These are phyloP conservation scores for Botrytis galanthina DNA, from an alignment of 2,329 filamentous ascomycete species.

Conservation along the genomic window DNA sequence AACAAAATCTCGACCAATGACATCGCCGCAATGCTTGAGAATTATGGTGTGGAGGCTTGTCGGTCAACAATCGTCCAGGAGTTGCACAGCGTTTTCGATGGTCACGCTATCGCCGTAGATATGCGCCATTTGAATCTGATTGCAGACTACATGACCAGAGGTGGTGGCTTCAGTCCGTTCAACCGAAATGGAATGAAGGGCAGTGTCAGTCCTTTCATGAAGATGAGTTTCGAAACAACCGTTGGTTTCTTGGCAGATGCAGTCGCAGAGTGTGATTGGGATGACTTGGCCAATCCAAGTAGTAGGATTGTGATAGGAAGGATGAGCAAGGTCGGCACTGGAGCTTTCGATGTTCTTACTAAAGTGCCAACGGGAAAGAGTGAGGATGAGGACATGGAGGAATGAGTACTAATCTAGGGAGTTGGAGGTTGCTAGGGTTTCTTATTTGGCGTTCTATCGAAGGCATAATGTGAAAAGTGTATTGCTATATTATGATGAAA, in stretches of 20 bases:
- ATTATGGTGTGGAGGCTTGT: slow-evolving; percentile 92
- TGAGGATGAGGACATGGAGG: slow-evolving; percentile 20
- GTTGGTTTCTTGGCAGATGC: slow-evolving; percentile 91
- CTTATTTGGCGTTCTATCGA: slow-evolving; percentile 8
- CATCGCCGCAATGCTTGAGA: slow-evolving; percentile 76
- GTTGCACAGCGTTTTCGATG: slow-evolving; percentile 78
- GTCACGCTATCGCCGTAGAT: slow-evolving; percentile 91
- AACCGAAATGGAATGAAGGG: slow-evolving; percentile 84
- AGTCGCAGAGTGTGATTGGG: slow-evolving; percentile 84
- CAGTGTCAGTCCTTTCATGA: slow-evolving; percentile 88
- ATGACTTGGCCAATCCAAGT: slow-evolving; percentile 82
- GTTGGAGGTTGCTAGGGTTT: slow-evolving; percentile 11
- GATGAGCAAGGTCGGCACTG: slow-evolving; percentile 81
- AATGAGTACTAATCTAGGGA: slow-evolving; percentile 16
- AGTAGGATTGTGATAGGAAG: slow-evolving; percentile 85
- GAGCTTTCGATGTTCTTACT: slow-evolving; percentile 83
- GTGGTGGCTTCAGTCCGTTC: slow-evolving; percentile 85
- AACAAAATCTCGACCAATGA: slow-evolving; percentile 90
- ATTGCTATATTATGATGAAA: slow-evolving; percentile 19
- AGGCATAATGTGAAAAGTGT: slow-evolving; percentile 18
- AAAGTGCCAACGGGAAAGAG: slow-evolving; percentile 42
- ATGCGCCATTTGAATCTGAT: slow-evolving; percentile 92
- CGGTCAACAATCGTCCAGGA: slow-evolving; percentile 84
- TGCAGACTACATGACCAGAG: slow-evolving; percentile 95
- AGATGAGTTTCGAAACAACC: slow-evolving; percentile 99